These are phyloP conservation scores for Venturia effusa DNA, from an alignment of 2,329 filamentous ascomycete genomes.

Conservation along the genomic window DNA sequence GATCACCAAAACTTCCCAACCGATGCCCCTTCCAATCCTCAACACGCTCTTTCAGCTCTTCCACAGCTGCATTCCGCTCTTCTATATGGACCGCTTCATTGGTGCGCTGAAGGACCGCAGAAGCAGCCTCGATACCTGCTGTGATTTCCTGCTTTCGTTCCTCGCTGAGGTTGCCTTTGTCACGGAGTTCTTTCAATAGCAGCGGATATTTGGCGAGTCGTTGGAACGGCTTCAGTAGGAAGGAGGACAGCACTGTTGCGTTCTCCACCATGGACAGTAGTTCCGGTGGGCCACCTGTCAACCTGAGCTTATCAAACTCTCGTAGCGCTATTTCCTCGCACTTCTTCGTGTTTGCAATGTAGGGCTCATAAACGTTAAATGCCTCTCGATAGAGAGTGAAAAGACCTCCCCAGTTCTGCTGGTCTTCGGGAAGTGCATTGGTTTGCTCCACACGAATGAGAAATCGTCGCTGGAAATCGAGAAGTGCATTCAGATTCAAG, in stretches of 20 bases:
- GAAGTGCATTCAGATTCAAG: slow-evolving; percentile 84
- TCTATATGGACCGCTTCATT: slow-evolving; percentile 88
- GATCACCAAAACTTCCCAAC: slow-evolving; percentile 80
- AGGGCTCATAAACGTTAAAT: slow-evolving; percentile 90
- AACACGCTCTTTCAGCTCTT: slow-evolving; percentile 70
- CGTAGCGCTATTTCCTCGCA: slow-evolving; percentile 75
- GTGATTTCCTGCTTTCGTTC: slow-evolving; percentile 61
- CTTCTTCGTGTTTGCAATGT: slow-evolving; percentile 91
- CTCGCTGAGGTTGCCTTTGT: slow-evolving; percentile 67
- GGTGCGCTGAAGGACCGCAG: slow-evolving; percentile 69
- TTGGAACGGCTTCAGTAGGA: slow-evolving; percentile 94
- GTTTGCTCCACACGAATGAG: slow-evolving; percentile 93
- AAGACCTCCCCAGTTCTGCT: slow-evolving; percentile 90
- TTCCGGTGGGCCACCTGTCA: slow-evolving; percentile 53
- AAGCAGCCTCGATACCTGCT: slow-evolving; percentile 69
- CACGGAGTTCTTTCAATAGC: slow-evolving; percentile 74
- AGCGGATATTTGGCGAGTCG: slow-evolving; percentile 89
- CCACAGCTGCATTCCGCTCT: slow-evolving; percentile 69
- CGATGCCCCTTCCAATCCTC: slow-evolving; percentile 96
- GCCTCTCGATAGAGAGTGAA: slow-evolving; percentile 77
- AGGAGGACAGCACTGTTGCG: slow-evolving; percentile 79
- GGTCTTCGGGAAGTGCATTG: slow-evolving; percentile 64
- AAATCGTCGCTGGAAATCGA: slow-evolving; percentile 92
- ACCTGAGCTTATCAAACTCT: slow-evolving; percentile 76
- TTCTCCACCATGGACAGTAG: slow-evolving; percentile 69